Evolutionary conservation across 2,329 filamentous ascomycete species (phyloP), one percentile per base, ranked within the genome.

Genomic region (Colletotrichum horii): DNA sequence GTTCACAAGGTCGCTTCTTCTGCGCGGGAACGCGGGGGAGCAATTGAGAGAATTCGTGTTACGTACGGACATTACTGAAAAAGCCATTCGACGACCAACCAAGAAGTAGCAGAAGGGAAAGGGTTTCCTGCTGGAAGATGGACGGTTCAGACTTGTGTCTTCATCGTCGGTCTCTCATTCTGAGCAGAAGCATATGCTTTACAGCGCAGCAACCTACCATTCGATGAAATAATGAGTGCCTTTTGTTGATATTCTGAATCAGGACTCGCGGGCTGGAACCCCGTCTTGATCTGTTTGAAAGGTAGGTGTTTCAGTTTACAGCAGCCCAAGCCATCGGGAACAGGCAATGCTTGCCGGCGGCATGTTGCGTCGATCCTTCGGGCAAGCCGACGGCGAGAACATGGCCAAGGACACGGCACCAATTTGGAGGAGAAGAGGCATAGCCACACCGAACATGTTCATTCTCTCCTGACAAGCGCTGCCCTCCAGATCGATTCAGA

Each of bases 381-480:
- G 43, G 11, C 43, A 52, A 22, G 43, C 43, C 6, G 43, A 52
- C 43, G 43, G 43, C 43, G n/a, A 52, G 43, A 6, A 52, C 11
- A 14, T n/a, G 6, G 43, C 43, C n/a, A 52, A 52, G n/a, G 6
- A 22, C 9, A 3, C 43, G 11, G 43, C 43, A 22, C 22, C 43
- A 14, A 52, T 52, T 14, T 52, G 43, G 0, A 14, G 43, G 11
- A 52, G 43, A 14, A 0, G 0, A 14, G n/a, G n/a, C 43, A 8
- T n/a, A 52, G 43, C 43, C n/a, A 52, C 43, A n/a, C 43, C 43
- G 22, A 14, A 52, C n/a, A 12, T 52, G 43, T 52, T 14, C 6
- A 4, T 48, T 22, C n/a, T 52, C 43, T n/a, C n/a, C 11, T 52
- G n/a, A 52, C 6, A 52, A 0, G 0, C n/a, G 43, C n/a, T 48